A percentile compares a stretch with the other conserved stretches of the same genome.
These are phyloP conservation scores for Aquilaria sinensis DNA, from an alignment of 345 rosid species.

Conservation along the genomic window DNA sequence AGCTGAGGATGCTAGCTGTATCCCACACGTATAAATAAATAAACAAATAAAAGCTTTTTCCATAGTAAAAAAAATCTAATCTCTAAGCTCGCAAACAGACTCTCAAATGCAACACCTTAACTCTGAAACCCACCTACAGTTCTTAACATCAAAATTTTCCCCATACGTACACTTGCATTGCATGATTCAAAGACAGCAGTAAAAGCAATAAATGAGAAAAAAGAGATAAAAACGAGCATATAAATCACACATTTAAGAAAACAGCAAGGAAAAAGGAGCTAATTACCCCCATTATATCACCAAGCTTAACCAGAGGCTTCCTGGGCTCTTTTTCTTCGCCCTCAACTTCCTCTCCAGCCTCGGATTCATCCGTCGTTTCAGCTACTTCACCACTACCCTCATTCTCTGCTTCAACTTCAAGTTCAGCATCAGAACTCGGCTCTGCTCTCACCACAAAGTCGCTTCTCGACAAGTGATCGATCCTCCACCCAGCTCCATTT, in stretches of 20 bases:
- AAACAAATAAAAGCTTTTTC: too few species aligned
- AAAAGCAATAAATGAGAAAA: neutral
- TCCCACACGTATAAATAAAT: too few species aligned
- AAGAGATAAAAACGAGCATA: neutral
- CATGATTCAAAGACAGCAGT: too few species aligned
- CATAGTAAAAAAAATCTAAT: too few species aligned
- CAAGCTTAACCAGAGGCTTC: conserved; percentile 51
- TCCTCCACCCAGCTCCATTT: conserved; percentile 17
- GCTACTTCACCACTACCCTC: conserved; percentile 24
- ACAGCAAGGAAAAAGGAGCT: neutral
- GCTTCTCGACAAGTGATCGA: conserved; percentile 29
- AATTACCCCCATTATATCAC: conserved; percentile 72
- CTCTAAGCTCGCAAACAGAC: too few species aligned
- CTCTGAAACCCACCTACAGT: too few species aligned
- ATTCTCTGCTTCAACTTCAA: conserved; percentile 20
- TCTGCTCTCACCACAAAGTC: conserved; percentile 54
- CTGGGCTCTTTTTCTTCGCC: conserved; percentile 39
- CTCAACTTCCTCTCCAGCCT: conserved; percentile 23
- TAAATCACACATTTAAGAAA: neutral
- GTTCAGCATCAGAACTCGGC: conserved; percentile 32
- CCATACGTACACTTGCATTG: too few species aligned
- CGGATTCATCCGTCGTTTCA: conserved; percentile 20
- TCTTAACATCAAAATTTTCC: too few species aligned
- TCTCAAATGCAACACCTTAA: too few species aligned
- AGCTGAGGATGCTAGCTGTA: too few species aligned